Conservation (phyloP, 768 basidiomycete genomes). For the Leccinum arenicola region DNA sequence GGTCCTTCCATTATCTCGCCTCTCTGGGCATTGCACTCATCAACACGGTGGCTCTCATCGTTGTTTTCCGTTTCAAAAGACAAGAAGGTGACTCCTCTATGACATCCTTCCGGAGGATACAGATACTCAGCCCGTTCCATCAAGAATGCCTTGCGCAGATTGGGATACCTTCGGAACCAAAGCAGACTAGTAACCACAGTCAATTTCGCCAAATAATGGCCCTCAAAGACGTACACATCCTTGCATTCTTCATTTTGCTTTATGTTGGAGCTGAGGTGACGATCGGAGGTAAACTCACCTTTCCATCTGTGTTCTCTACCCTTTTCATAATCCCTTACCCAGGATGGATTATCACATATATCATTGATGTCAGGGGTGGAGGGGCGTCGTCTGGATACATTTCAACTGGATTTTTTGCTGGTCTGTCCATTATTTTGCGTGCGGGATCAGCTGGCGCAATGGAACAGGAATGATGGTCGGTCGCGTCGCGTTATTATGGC, state of each 20-base stretch:
- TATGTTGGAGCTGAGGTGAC: slow-evolving; percentile 56
- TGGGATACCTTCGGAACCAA: slow-evolving; percentile 30
- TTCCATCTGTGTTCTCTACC: neutral
- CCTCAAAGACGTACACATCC: slow-evolving; percentile 41
- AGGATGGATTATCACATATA: slow-evolving; percentile 71
- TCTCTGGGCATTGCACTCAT: slow-evolving; percentile 62
- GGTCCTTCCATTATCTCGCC: slow-evolving; percentile 42
- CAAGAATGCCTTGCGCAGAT: slow-evolving; percentile 38
- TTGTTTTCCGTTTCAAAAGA: slow-evolving; percentile 60
- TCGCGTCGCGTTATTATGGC: slow-evolving; percentile 27
- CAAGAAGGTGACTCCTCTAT: slow-evolving; percentile 53
- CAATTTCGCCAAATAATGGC: slow-evolving; percentile 47
- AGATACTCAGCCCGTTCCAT: neutral
- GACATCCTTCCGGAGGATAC: neutral
- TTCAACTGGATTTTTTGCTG: slow-evolving; percentile 38
- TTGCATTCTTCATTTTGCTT: slow-evolving; percentile 43
- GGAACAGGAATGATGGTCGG: slow-evolving; percentile 27
- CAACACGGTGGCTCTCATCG: slow-evolving; percentile 49
- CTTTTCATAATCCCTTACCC: neutral
- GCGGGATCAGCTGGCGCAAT: neutral
- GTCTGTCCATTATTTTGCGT: slow-evolving; percentile 5
- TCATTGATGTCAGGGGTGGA: slow-evolving; percentile 40
- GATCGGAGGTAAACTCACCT: slow-evolving; percentile 36
- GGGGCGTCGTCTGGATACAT: slow-evolving; percentile 47
- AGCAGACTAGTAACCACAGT: slow-evolving; percentile 30